Evolutionary conservation across 2,329 filamentous ascomycete species (phyloP), one percentile per base, ranked within the genome.

Genomic region (Tothia fuscella): DNA sequence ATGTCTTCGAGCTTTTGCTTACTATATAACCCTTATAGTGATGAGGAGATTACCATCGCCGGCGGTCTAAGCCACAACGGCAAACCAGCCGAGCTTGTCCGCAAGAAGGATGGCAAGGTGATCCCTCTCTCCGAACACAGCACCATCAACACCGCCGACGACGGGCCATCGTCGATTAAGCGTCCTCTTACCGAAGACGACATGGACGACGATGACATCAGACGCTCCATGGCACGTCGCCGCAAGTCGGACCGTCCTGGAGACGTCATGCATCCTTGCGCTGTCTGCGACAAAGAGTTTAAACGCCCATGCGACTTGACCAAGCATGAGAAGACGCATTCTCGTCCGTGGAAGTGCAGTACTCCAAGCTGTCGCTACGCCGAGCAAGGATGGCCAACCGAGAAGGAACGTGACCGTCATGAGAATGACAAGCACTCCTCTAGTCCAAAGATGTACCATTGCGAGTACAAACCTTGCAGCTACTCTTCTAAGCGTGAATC

Each of bases 311-410:
- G 91, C 62, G 91, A 98, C 60, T 69, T 96, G 45, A 95, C 87
- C 50, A 96, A 96, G 70, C 91, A 98, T 64, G 83, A 93, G 66
- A 98, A 96, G 71, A 96, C 89, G 0, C 91, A 98, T 61, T 87
- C 85, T 43, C 83, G 91, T 26, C 91, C 89, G 7, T 95, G 84
- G 82, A 98, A 98, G 68, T 98, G 91, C 62, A 74, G 78, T 5
- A 69, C 84, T 17, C 56, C 73, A 30, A 78, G 75, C 34, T 96
- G 91, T 82, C 93, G 93, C 59, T 96, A 94, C 62, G 78, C 83
- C 59, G 74, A 81, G 25, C 78, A 83, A 52, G 91, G 91, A 38
- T 96, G 89, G 83, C 89, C 91, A 4, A 96, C 91, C 0, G 88
- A 96, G 64, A 96, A 98, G 66, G 91, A 96, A 65, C 83, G 88